These are phyloP conservation scores for Dendrobium chrysotoxum DNA, from an alignment of 106 monocot species.

Conservation along the genomic window DNA sequence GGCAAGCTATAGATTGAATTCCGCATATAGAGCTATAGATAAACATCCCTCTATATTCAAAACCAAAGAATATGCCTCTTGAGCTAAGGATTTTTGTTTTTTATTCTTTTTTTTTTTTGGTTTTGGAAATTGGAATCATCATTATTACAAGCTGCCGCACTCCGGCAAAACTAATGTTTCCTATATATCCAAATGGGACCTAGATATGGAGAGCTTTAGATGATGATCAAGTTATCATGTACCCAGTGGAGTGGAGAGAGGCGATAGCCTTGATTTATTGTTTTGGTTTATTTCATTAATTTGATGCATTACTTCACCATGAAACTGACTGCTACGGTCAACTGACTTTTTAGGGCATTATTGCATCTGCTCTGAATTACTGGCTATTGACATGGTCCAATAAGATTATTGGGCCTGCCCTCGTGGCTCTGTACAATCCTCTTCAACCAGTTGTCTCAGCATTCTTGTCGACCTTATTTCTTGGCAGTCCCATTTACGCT, in stretches of 20 bases:
- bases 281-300: not conserved
- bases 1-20: no score
- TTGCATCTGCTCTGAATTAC: slow-evolving; percentile 82
- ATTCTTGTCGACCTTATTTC: slow-evolving; percentile 51
- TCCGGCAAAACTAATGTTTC: no score
- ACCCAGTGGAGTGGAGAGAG: not conserved
- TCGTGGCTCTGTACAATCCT: slow-evolving; percentile 67
- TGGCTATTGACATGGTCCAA: slow-evolving; percentile 90
- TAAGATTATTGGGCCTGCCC: slow-evolving; percentile 68
- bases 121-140: no score
- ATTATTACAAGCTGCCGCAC: no score
- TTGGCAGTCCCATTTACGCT: slow-evolving; percentile 72
- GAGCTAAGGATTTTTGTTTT: no score
- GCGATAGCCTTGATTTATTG: not conserved
- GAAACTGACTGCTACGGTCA: not conserved
- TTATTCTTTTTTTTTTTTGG: no score
- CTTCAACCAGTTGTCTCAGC: slow-evolving; percentile 68
- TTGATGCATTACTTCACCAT: not conserved
- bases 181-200: no score
- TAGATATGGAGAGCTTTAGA: no score
- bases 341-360: slow-evolving; percentile 45
- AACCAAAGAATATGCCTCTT: no score
- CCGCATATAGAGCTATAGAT: no score
- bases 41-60: no score
- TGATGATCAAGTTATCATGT: not conserved